Evolutionary conservation across 352 stramenopile species (phyloP), one percentile per base, ranked within the genome.

Genomic region (Phytophthora fragariae): DNA sequence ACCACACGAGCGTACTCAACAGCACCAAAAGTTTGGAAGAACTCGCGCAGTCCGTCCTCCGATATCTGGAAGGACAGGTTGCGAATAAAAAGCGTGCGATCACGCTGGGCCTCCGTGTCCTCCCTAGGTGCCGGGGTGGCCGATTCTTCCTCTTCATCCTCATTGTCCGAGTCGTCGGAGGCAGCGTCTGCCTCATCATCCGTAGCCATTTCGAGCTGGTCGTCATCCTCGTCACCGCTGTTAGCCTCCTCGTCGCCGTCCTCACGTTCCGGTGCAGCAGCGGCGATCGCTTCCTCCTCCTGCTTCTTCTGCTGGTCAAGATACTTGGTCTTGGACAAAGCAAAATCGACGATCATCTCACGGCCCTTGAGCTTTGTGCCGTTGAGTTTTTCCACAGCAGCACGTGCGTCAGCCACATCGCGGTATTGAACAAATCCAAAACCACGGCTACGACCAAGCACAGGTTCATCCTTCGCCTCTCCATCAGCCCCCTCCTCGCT

Each of bases 321-420:
- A 58, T 94, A 95, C 65, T 96, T 90, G 15, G 78, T 75, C 71
- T 96, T 95, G 11, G 88, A 84, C 29, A 96, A 62, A 41, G 89
- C 89, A 73, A 92, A 94, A 83, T 96, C 89, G 33, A 96, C 89
- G 68, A 95, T 86, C 80, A 96, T 94, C 69, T 94, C 84, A 53
- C 89, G 86, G 50, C 88, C 89, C 62, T 93, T 94, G 33, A 96
- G 73, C 59, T 95, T 95, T 31, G 72, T 72, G 63, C 87, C 88
- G 58, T 94, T 96, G 27, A 93, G 75, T 37, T 89, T 85, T 21
- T 90, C 85, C 41, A 94, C 85, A n/a, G 89, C 87, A 19, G 64
- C 39, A 39, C 81, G 82, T 29, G 88, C 87, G 54, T 93, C 89
- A 29, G 74, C 70, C 35, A 85, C 70, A 53, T 92, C 89, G 6